Base-by-base conservation (phyloP, 495 filamentous ascomycete genomes). In the Geopyxis carbonaria region DNA sequence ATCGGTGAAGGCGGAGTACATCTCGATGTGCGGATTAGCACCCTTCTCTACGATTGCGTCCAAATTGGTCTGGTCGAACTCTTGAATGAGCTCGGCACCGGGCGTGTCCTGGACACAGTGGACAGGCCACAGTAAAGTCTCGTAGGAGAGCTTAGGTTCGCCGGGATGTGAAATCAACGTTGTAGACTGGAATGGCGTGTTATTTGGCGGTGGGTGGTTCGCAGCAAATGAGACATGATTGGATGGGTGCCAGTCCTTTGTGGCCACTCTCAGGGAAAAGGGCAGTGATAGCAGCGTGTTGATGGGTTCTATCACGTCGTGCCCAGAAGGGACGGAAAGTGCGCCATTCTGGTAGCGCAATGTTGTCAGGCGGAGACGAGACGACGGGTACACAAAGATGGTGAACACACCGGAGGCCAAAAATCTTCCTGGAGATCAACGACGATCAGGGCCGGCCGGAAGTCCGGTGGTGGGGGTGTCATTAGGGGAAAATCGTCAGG, bases 341-440 rank as follows among this genome's bases (percentile, higher is more conserved):
- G 81, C 72, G 37, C 89, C 89, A 52, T 76, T 70, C 84, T 91
- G 41, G 16, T 29, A 29, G 36, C 11, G 3, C 18, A 45, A 30
- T 6, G 10, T 9, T 29, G n/a, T 23, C 32, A 11, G 31, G 16
- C 25, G 32, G 31, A 9, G 21, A 27, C 42, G 14, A 51, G 30
- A 20, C 14, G 21, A 15, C 0, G n/a, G 36, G 18, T 39, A 16
- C 14, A 8, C 42, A 24, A 21, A 28, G 29, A 14, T 19, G 38
- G 28, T 31, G 22, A 31, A 62, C 72, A 56, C 58, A 89, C 81
- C 18, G 87, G 87, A 43, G 80, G 82, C 59, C 83, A 93, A 60
- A 97, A 97, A 64, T 94, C 89, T 58, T 93, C 81, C 61, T 97
- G 89, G 60, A 93, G 66, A 57, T 94, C 86, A 15, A 94, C 75